A percentile compares a stretch with the other conserved stretches of the same genome.
These are phyloP conservation scores for Leccinum insolens DNA, from an alignment of 1,284 basidiomycete genomes.

Conservation along the genomic window DNA sequence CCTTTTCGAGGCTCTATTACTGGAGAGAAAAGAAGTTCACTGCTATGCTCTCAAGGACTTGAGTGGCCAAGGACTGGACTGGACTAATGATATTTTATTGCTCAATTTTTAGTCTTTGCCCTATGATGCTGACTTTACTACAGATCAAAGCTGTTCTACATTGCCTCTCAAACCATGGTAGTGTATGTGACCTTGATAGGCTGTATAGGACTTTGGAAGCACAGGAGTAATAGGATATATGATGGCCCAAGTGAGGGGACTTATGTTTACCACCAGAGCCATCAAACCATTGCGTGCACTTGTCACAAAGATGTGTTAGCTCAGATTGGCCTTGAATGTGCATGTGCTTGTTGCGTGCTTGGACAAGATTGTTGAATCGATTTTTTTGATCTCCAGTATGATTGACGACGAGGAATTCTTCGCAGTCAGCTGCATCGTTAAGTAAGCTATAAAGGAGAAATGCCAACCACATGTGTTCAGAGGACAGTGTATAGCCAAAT, in stretches of 20 bases:
- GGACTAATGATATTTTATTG: too few species aligned
- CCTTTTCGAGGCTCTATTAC: too few species aligned
- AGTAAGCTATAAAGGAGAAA: constrained; percentile 8
- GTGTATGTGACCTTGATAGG: too few species aligned
- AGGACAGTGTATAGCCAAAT: not conserved
- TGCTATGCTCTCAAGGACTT: too few species aligned
- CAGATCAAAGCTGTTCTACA: too few species aligned
- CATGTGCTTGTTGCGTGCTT: constrained; percentile 19
- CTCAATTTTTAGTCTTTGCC: too few species aligned
- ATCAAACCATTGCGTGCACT: constrained; percentile 18
- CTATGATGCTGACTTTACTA: too few species aligned
- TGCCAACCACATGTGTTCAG: constrained; percentile 8
- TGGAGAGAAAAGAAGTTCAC: too few species aligned
- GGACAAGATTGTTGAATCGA: constrained; percentile 18
- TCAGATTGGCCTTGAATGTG: constrained; percentile 22
- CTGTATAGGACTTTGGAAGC: too few species aligned
- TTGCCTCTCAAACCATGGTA: too few species aligned
- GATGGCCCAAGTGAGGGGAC: not conserved
- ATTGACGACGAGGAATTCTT: not conserved
- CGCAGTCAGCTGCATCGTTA: not conserved
- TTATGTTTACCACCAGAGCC: not conserved
- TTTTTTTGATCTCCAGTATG: constrained; percentile 8
- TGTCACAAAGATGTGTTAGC: constrained; percentile 26
- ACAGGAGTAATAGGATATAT: too few species aligned
- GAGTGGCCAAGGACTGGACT: too few species aligned